Conservation (phyloP, 352 stramenopile genomes). For the Pythium graminicola region DNA sequence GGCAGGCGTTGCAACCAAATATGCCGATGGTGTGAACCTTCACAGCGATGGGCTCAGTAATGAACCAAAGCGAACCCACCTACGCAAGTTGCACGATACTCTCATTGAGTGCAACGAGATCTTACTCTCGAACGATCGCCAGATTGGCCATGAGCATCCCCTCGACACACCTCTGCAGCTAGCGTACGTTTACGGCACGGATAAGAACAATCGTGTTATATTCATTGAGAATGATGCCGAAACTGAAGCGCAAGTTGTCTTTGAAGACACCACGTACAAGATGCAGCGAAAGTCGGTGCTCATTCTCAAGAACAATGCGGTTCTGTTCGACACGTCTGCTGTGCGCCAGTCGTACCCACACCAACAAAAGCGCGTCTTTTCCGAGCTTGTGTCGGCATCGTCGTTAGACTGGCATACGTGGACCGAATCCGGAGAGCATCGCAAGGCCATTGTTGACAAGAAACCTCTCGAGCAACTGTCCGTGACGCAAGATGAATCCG, state of each 20-base stretch:
- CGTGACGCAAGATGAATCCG: slow-evolving; percentile 46
- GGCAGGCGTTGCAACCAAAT: slow-evolving; percentile 64
- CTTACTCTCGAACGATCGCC: slow-evolving; percentile 39
- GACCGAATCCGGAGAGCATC: slow-evolving; percentile 37
- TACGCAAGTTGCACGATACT: slow-evolving; percentile 50
- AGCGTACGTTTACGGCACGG: slow-evolving; percentile 40
- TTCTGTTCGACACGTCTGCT: slow-evolving; percentile 56
- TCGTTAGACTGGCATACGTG: slow-evolving; percentile 42
- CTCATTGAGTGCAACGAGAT: slow-evolving; percentile 53
- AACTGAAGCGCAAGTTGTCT: slow-evolving; percentile 28
- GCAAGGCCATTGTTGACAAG: slow-evolving; percentile 32
- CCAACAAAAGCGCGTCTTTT: slow-evolving; percentile 34
- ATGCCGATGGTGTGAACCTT: slow-evolving; percentile 61
- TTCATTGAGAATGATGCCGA: slow-evolving; percentile 54
- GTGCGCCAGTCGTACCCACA: slow-evolving; percentile 40
- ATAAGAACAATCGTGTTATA: slow-evolving; percentile 22
- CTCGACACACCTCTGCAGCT: slow-evolving; percentile 25
- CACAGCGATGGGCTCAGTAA: slow-evolving; percentile 63
- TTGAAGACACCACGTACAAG: slow-evolving; percentile 29
- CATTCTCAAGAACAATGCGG: slow-evolving; percentile 32
- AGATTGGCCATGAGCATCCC: slow-evolving; percentile 36
- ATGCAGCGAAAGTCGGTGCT: slow-evolving; percentile 39
- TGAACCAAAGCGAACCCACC: slow-evolving; percentile 59
- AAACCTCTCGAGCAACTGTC: slow-evolving; percentile 46
- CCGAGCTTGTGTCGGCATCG: slow-evolving; percentile 27